Evolutionary conservation across 148 eudicot species (phyloP).

Genomic region (Dysphania ambrosioides): DNA sequence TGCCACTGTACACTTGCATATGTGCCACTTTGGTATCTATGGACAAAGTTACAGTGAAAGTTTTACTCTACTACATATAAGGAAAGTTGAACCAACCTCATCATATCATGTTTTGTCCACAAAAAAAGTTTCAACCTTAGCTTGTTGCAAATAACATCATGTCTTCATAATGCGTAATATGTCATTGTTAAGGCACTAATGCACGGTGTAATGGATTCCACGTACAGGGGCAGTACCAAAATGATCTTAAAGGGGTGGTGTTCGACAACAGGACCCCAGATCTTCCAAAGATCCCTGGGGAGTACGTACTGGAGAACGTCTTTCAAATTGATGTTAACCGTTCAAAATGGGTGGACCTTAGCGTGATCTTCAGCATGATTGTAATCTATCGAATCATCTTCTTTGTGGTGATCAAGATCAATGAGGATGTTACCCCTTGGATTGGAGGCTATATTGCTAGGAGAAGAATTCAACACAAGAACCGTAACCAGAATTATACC

Average conservation of each 20-base stretch:
- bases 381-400: constrained; percentile 73
- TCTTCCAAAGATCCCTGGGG: constrained; percentile 67
- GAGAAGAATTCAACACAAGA: constrained; percentile 66
- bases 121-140: too few species aligned
- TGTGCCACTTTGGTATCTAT: too few species aligned
- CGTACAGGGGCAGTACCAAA: constrained; percentile 92
- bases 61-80: too few species aligned
- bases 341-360: constrained; percentile 82
- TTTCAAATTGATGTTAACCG: constrained; percentile 68
- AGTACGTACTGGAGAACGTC: constrained; percentile 64
- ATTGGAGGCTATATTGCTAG: constrained; percentile 77
- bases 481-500: constrained; percentile 42
- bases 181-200: not conserved
- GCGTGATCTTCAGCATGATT: constrained; percentile 79
- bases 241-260: constrained; percentile 68
- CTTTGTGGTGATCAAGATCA: constrained; percentile 89
- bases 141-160: too few species aligned
- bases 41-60: too few species aligned
- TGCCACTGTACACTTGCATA: too few species aligned
- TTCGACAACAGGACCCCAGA: constrained; percentile 73
- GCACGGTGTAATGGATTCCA: not conserved
- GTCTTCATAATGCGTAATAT: too few species aligned
- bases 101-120: too few species aligned
- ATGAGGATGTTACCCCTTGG: constrained; percentile 98
- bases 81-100: too few species aligned